Evolutionary conservation across 768 basidiomycete species (phyloP).

Genomic region (Lactarius trivialis): DNA sequence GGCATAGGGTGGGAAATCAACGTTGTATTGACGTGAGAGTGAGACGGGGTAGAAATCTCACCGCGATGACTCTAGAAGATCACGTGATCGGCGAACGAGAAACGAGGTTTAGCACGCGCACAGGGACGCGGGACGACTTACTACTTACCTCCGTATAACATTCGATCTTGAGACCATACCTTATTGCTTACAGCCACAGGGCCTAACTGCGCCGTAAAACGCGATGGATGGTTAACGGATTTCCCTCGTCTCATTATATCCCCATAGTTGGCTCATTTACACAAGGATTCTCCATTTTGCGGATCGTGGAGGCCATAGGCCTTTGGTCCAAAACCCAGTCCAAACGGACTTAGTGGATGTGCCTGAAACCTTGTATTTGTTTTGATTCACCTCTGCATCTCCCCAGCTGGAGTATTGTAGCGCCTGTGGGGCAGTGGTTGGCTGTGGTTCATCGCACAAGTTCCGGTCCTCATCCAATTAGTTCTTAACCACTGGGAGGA

Average conservation of each 20-base stretch:
- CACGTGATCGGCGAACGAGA: background rate
- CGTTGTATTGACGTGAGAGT: background rate
- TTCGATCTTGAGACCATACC: background rate
- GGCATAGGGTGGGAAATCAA: background rate
- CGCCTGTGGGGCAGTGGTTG: background rate
- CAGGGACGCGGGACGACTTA: background rate
- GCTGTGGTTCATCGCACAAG: background rate
- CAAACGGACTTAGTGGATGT: background rate
- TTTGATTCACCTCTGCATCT: background rate
- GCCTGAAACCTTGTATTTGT: background rate
- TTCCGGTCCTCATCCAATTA: background rate
- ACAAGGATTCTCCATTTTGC: background rate
- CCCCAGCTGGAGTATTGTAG: conserved; percentile 3
- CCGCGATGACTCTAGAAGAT: no score
- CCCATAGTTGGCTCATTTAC: background rate
- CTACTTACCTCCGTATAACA: background rate
- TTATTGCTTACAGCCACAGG: background rate
- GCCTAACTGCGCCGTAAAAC: background rate
- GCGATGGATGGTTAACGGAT: background rate
- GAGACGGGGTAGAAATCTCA: background rate
- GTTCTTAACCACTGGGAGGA: background rate
- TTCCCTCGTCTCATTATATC: background rate
- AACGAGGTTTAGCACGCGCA: no score
- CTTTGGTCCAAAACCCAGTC: background rate
- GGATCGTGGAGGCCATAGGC: background rate